Base-by-base conservation (phyloP, 1,284 basidiomycete genomes). In the Filobasidium uniguttulatum region DNA sequence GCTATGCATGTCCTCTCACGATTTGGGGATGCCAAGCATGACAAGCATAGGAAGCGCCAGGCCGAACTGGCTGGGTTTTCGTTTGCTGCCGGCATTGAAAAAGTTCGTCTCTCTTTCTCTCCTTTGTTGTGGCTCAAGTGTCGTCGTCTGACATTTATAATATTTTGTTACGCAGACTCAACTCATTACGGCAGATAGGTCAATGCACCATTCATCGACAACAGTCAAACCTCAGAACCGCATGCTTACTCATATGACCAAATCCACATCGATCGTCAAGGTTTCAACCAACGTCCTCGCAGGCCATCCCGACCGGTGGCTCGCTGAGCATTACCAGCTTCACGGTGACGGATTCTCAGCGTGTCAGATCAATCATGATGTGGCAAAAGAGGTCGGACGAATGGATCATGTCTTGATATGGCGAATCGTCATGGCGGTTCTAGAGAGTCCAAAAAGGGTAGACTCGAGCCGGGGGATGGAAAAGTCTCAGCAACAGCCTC, bases 1-100 rank as follows among this genome's bases (percentile, higher is more conserved):
- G 68, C 68, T 10, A 63, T 68, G 45, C 56, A 54, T 2, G 66
- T 63, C 8, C 54, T 69, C 19, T 57, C 61, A 2, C 56, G 60
- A 5, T 44, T 70, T 25, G 59, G 63, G 30, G 62, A 66, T 2
- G 14, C n/a, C 22, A 49, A 45, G 28, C 25, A 37, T 33, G 23
- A 12, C 17, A 38, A 33, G 36, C 31, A 14, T 38, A 45, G 17
- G 38, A 44, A 23, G 29, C 33, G 26, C 40, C 49, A 49, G 29
- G 46, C 53, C 48, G 56, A 49, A 48, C 44, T 38, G 49, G 29
- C 37, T 56, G 23, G 59, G 10, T 46, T 59, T 20, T 59, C 59
- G 29, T 52, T 58, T 17, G 52, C 52, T 4, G 38, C 40, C 20
- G 52, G 52, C 12, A 28, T 53, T 2, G 34, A 33, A 3, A 29